Conservation (phyloP, 768 basidiomycete species). For the Pholiota microspora region DNA sequence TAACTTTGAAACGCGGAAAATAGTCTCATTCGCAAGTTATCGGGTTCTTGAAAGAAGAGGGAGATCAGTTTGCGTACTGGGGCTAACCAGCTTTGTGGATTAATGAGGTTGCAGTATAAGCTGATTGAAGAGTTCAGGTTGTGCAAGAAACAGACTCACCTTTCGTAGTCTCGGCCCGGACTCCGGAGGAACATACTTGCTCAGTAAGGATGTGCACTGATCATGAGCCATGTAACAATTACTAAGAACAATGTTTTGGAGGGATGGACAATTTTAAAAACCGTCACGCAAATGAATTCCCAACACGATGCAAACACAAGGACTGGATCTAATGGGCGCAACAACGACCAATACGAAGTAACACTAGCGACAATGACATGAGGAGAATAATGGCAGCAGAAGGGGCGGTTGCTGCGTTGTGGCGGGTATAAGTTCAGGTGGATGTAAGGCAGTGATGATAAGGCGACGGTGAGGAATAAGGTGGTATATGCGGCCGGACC, state of each 20-base stretch:
- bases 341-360: not conserved
- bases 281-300: not conserved
- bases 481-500: not conserved
- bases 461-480: not conserved
- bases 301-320: not conserved
- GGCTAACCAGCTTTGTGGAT: too few relatives aligned
- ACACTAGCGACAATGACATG: slow-evolving; percentile 3
- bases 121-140: too few relatives aligned
- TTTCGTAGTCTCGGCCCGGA: too few relatives aligned
- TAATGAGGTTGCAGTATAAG: too few relatives aligned
- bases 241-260: too few relatives aligned
- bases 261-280: not conserved
- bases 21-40: too few relatives aligned
- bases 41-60: too few relatives aligned
- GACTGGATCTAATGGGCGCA: not conserved
- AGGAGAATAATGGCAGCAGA: not conserved
- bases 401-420: not conserved
- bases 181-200: too few relatives aligned
- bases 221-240: not conserved
- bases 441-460: not conserved
- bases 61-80: too few relatives aligned
- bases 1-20: too few relatives aligned
- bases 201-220: too few relatives aligned
- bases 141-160: too few relatives aligned
- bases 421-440: not conserved